phyloP scores from a whole-genome alignment of 441 rosid species.

The Jatropha podagrica region DNA sequence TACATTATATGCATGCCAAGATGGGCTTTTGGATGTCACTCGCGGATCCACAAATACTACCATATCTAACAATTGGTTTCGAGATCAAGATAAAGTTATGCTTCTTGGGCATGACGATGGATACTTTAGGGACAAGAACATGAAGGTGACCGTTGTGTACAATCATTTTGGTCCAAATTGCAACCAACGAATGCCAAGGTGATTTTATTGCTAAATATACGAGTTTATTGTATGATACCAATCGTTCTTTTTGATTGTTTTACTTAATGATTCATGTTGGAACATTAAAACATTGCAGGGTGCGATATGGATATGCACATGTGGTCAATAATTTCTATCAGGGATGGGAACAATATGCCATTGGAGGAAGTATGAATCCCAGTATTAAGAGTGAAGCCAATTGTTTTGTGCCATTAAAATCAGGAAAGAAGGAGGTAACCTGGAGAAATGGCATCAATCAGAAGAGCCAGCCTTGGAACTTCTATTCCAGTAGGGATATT shows the following conservation, averaged over 20 bases:
- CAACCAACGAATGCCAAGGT: slow-evolving; percentile 91
- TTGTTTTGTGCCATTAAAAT: slow-evolving; percentile 59
- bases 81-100: slow-evolving; percentile 85
- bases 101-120: slow-evolving; percentile 82
- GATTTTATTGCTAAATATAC: neutral
- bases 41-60: slow-evolving; percentile 62
- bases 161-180: slow-evolving; percentile 91
- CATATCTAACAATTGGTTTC: slow-evolving; percentile 82
- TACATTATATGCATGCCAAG: slow-evolving; percentile 62
- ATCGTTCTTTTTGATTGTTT: neutral
- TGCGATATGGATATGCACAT: slow-evolving; percentile 74
- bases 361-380: slow-evolving; percentile 86
- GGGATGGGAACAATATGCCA: slow-evolving; percentile 83
- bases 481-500: slow-evolving; percentile 58
- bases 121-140: slow-evolving; percentile 51
- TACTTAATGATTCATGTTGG: neutral
- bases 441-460: slow-evolving; percentile 49
- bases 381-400: slow-evolving; percentile 79
- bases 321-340: slow-evolving; percentile 70
- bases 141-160: slow-evolving; percentile 71
- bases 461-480: slow-evolving; percentile 43
- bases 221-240: too few relatives aligned
- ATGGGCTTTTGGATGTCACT: slow-evolving; percentile 80
- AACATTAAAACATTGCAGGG: slow-evolving; percentile 33
- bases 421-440: slow-evolving; percentile 64